Evolutionary conservation across 2,329 filamentous ascomycete species (phyloP).

Genomic region (Talaromyces rugulosus): DNA sequence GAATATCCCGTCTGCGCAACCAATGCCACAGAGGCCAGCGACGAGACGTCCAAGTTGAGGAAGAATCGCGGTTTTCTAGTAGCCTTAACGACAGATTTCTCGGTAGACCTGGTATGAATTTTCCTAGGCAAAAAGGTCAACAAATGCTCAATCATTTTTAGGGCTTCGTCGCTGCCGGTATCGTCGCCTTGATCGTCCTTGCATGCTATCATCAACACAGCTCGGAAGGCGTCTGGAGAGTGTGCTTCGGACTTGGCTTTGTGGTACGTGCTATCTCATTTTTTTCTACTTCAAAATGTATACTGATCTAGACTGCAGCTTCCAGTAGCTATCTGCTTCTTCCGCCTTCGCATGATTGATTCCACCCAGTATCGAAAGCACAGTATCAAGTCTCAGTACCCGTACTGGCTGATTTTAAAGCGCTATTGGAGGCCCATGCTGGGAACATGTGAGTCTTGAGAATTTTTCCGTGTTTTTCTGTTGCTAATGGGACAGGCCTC

Average conservation of each 20-base stretch:
- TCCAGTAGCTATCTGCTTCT: constrained; percentile 27
- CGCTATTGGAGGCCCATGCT: constrained; percentile 49
- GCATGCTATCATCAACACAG: constrained; percentile 46
- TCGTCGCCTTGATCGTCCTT: constrained; percentile 50
- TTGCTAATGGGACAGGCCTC: not conserved
- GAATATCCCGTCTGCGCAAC: constrained; percentile 55
- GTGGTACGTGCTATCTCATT: constrained; percentile 49
- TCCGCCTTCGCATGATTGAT: constrained; percentile 10
- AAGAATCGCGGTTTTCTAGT: constrained; percentile 54
- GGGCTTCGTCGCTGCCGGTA: constrained; percentile 49
- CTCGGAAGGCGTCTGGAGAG: constrained; percentile 47
- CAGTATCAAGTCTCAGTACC: constrained; percentile 23
- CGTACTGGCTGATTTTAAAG: constrained; percentile 47
- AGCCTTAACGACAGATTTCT: constrained; percentile 52
- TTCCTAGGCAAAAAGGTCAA: not conserved
- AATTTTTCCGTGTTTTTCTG: not conserved
- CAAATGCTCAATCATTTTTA: not conserved
- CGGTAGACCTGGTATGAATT: constrained; percentile 36
- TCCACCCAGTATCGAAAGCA: constrained; percentile 31
- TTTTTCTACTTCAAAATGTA: constrained; percentile 50
- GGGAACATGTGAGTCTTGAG: constrained; percentile 36
- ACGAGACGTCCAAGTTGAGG: constrained; percentile 44
- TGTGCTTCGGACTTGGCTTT: constrained; percentile 48
- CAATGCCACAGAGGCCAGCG: constrained; percentile 47
- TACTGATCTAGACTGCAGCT: constrained; percentile 33